Evolutionary conservation across 2,329 filamentous ascomycete species (phyloP), one percentile per base, ranked within the genome.

Genomic region (Pseudogymnoascus sp.): DNA sequence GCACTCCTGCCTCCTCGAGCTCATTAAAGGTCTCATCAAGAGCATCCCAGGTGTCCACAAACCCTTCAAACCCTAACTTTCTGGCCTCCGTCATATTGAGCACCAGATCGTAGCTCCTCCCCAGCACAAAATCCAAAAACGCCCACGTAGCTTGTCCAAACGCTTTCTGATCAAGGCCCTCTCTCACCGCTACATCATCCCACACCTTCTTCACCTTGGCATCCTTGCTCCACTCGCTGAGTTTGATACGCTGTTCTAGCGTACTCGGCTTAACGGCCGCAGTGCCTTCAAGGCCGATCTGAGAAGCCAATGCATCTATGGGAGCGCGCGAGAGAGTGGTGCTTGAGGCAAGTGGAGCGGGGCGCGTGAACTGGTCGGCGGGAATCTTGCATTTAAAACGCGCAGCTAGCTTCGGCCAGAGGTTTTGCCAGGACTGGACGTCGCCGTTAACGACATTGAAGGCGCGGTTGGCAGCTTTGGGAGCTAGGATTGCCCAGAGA

Each of bases 81-180:
- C 79, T 71, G 4, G 78, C 78, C 68, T 80, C 80, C 58, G 71
- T 78, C 74, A 80, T 78, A 61, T 70, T 74, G 55, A 75, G 68
- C 2, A 74, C 73, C 2, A 76, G 38, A 63, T 73, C 68, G 63
- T 72, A 77, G 39, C 73, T 69, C 36, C 78, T 67, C 0, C 78
- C 77, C 25, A 80, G 67, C 2, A 76, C 74, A 65, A 79, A 77
- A 5, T 72, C 74, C 60, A 77, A 65, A 61, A 77, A 79, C 0
- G 65, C 70, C 77, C 77, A 80, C 0, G 78, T 80, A 1, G 76
- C 78, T 62, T 76, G 75, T 6, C 69, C 67, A 58, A 71, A 72
- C 2, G 62, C 41, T 12, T 61, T 58, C 44, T 61, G 58, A 13
- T 29, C 59, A 10, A 35, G 33, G 13, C 48, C 62, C 25, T 44